Evolutionary conservation across 768 basidiomycete species (phyloP).

Genomic region (Tricholoma bakamatsutake): DNA sequence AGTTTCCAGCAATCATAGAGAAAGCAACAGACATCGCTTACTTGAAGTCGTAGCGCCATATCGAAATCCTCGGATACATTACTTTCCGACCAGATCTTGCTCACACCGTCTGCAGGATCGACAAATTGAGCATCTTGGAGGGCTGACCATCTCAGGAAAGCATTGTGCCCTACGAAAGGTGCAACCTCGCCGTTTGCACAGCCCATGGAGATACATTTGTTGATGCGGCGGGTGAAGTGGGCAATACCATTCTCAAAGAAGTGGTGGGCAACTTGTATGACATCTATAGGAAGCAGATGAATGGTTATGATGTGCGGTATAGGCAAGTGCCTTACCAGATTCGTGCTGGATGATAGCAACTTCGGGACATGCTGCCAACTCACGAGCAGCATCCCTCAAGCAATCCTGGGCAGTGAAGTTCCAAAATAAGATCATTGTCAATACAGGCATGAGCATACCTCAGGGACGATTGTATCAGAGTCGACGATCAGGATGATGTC

Average conservation of each 20-base stretch:
- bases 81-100: slow-evolving; percentile 77
- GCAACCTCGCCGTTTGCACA: slow-evolving; percentile 79
- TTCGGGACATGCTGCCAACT: slow-evolving; percentile 75
- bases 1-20: not conserved
- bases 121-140: slow-evolving; percentile 80
- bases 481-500: slow-evolving; percentile 80
- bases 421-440: not conserved
- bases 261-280: slow-evolving; percentile 86
- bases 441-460: slow-evolving; percentile 31
- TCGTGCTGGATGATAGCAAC: slow-evolving; percentile 90
- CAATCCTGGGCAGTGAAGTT: slow-evolving; percentile 53
- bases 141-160: slow-evolving; percentile 86
- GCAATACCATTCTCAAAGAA: slow-evolving; percentile 91
- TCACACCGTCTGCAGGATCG: slow-evolving; percentile 56
- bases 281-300: slow-evolving; percentile 37
- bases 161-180: slow-evolving; percentile 84
- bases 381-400: slow-evolving; percentile 84
- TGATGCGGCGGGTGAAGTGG: slow-evolving; percentile 84
- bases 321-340: slow-evolving; percentile 45
- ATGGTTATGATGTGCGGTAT: not conserved
- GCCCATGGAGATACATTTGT: slow-evolving; percentile 74
- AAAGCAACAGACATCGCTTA: slow-evolving; percentile 11
- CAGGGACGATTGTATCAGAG: slow-evolving; percentile 75
- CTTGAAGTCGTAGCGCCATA: slow-evolving; percentile 65
- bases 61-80: slow-evolving; percentile 85